Percentiles rank a stretch among this genome's conserved stretches.
Evolutionary conservation across 2,329 filamentous ascomycete genomes (phyloP).

Genomic region (Penicillium sp.): DNA sequence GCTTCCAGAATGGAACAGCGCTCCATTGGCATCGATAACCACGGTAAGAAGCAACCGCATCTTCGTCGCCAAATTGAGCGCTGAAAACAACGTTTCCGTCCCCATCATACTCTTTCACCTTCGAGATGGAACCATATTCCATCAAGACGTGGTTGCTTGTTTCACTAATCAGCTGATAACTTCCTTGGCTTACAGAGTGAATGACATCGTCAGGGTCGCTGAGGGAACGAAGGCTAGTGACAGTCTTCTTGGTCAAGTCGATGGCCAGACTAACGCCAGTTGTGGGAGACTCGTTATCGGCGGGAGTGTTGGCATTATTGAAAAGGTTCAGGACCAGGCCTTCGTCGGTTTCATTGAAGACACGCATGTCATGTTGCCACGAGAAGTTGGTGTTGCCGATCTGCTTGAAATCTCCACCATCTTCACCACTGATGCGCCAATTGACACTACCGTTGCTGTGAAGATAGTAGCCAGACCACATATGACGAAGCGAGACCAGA

Average conservation of each 20-base stretch:
- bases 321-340: conserved; percentile 36
- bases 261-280: conserved; percentile 25
- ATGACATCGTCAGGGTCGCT: conserved; percentile 28
- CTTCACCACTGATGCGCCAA: conserved; percentile 29
- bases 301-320: conserved; percentile 36
- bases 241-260: conserved; percentile 26
- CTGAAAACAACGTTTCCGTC: conserved; percentile 35
- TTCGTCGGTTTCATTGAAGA: conserved; percentile 39
- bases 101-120: conserved; percentile 41
- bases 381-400: conserved; percentile 22
- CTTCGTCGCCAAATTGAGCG: conserved; percentile 37
- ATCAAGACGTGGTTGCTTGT: conserved; percentile 35
- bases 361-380: conserved; percentile 43
- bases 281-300: conserved; percentile 27
- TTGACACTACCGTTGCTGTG: conserved; percentile 33
- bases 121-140: conserved; percentile 40
- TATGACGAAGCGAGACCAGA: conserved; percentile 35
- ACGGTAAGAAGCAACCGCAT: conserved; percentile 39
- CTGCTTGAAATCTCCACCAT: conserved; percentile 29
- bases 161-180: conserved; percentile 29
- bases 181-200: conserved; percentile 35
- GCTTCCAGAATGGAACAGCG: conserved; percentile 36
- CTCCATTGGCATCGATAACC: conserved; percentile 42
- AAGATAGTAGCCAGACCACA: conserved; percentile 33
- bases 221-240: conserved; percentile 25